phyloP scores from a whole-genome alignment of 2,329 filamentous ascomycete species.

The Cladosporium sp. region DNA sequence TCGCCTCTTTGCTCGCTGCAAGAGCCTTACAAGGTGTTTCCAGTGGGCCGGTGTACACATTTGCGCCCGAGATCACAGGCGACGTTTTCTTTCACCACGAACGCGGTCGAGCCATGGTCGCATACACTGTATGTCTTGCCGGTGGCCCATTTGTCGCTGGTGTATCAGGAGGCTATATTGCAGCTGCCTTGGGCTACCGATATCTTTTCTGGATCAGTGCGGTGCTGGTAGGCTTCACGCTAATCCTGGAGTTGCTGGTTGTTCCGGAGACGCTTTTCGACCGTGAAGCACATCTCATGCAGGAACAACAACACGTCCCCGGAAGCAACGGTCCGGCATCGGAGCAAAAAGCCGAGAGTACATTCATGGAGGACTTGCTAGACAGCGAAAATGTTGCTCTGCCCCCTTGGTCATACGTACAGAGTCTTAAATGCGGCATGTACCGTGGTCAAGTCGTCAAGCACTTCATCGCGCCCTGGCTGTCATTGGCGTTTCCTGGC shows the following conservation, averaged over 20 bases:
- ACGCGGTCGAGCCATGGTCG: conserved; percentile 37
- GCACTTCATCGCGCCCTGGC: conserved; percentile 37
- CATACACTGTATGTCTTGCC: conserved; percentile 11
- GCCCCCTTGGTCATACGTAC: conserved; percentile 18
- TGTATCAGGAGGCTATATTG: conserved; percentile 40
- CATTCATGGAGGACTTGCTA: conserved; percentile 19
- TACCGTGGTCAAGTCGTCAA: conserved; percentile 32
- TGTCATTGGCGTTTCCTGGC: conserved; percentile 36
- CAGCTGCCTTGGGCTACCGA: conserved; percentile 28
- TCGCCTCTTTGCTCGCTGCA: conserved; percentile 35
- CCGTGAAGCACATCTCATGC: conserved; percentile 26
- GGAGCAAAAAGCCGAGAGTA: conserved; percentile 22
- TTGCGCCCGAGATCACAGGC: conserved; percentile 38
- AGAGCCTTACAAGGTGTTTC: conserved; percentile 36
- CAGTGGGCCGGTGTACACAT: conserved; percentile 35
- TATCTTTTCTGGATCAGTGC: conserved; percentile 42
- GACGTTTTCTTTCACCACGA: conserved; percentile 42
- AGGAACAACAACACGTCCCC: conserved; percentile 16
- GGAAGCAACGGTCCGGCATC: conserved; percentile 11
- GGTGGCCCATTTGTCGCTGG: conserved; percentile 26
- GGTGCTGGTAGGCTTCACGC: conserved; percentile 30
- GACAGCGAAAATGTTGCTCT: conserved; percentile 7
- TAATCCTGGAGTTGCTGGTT: conserved; percentile 34
- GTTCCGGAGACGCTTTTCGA: conserved; percentile 40
- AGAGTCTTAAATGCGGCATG: conserved; percentile 34